Base-by-base conservation (phyloP, 2,329 filamentous ascomycete species). In the Diaporthe vaccinii region DNA sequence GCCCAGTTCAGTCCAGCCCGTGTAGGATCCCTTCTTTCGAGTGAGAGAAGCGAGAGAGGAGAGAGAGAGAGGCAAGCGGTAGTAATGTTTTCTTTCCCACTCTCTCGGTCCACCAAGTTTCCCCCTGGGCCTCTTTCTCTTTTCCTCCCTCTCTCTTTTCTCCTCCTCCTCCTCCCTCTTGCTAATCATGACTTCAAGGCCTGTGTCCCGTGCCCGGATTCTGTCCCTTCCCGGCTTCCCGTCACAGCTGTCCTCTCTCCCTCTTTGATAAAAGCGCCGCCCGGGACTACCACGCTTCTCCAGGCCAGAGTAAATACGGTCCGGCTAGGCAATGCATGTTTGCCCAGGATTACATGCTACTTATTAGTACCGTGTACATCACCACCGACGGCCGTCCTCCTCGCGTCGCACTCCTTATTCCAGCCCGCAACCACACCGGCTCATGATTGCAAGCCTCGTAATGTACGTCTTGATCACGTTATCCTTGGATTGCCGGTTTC, bases 131-230 rank as follows among this genome's bases (percentile, higher is more conserved):
- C 49, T 41, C 36, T 4, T 39, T 51, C 28, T n/a, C 25, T 49
- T 25, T 49, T 36, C 20, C 3, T n/a, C 25, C 17, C 34, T 31
- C 14, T 34, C 25, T 10, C 41, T 41, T 10, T 57, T 34, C n/a
- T 14, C n/a, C 22, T 31, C 53, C 25, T 55, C 15, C 25, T 39
- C 34, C 22, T 31, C 34, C 28, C n/a, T 39, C 65, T 69, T 28
- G 34, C 65, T 69, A 69, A 69, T 69, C 49, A 69, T 69, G 65
- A 69, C 49, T 69, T 53, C 65, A 69, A 69, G 65, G 65, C 49
- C n/a, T 31, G 49, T 8, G 49, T 55, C 9, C n/a, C 65, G 49
- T 55, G 34, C 65, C 65, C 65, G 65, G 65, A 69, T 69, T 41
- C 49, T 53, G 49, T 55, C 65, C 65, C 65, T 55, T 55, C 65